Base-by-base conservation (phyloP, 495 filamentous ascomycete species). In the Lasiosphaeria miniovina region DNA sequence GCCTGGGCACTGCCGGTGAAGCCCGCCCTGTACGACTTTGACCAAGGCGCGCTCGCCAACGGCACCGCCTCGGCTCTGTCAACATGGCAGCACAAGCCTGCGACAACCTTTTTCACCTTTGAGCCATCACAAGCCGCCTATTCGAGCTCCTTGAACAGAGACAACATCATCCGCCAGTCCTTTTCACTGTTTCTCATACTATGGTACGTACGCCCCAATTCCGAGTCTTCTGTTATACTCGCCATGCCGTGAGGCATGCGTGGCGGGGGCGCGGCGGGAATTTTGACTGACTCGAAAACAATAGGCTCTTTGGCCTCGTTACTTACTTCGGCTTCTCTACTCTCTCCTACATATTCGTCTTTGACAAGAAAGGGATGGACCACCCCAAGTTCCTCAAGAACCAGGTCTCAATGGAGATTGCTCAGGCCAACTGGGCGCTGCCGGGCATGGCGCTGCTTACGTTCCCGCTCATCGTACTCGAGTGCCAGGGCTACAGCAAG, bases 371-470 rank as follows among this genome's bases (percentile, higher is more conserved):
- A 17, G 93, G 89, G 63, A 86, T 91, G 77, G 79, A 89, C 10
- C 94, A 98, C 71, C 93, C 93, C 41, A 96, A 95, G 73, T 98
- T 91, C 74, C 89, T 97, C 69, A 93, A 92, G 75, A 90, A 96
- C 77, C 93, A 98, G 74, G 87, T 98, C 41, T 74, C 82, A 52
- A 82, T 92, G 70, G 93, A 98, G 72, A 96, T 98, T 63, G 70
- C 74, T 40, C 93, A 96, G 74, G 84, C 93, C 60, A 83, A 86
- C 73, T 61, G 60, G 34, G 79, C 90, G 24, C 82, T 96, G 76
- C 93, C 93, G 14, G 67, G 84, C 67, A 98, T 97, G 87, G 84
- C 93, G 52, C 59, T 93, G 34, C 78, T 92, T 70, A 98, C 93
- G 11, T 83, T 83, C 1, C 89, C 91, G n/a, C 83, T 88, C 69